Evolutionary conservation across 257 asterid species (phyloP), one percentile per base, ranked within the genome.

Genomic region (Voacanga thouarsii): DNA sequence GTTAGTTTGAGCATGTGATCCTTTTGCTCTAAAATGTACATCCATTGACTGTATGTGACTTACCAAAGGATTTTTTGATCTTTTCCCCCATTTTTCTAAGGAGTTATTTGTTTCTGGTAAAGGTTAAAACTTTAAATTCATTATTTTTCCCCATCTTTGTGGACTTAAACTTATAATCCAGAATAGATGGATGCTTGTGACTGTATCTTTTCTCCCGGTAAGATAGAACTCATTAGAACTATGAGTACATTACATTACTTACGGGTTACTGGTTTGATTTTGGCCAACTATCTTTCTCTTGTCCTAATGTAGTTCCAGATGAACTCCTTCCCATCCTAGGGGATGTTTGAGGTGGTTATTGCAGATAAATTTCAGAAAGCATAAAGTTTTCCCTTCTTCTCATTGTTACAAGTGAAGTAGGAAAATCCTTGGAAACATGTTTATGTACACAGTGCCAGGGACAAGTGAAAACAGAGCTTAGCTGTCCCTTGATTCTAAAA

Each of bases 1-100:
- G 60, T 51, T 72, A 41, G 28, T 43, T 72, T 23, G 23, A 74
- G 10, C 56, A 59, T 37, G 16, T 37, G 53, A 74, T 39, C 39
- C 33, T n/a, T 11, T 53, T 18, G 33, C 3, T 73, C 41, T 60
- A 4, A 66, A 70, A n/a, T 77, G 76, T 77, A 69, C 63, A 69
- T 43, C 30, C 67, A 28, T 73, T 12, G 47, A 78, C 59, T 76
- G 61, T 60, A 49, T 19, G 30, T 28, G 45, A 45, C 16, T 12
- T 44, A 18, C 24, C 21, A 49, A n/a, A 51, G 23, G 75, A 68
- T 51, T 65, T 30, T n/a, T 41, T 53, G 66, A 23, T n/a, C 44
- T 24, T 7, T 16, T 33, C 30, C 21, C 16, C 15, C 15, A 8
- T 51, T 10, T 72, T 51, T 67, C 51, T 39, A 7, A 16, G 50